Evolutionary conservation across 1,284 basidiomycete species (phyloP).

Genomic region (Puccinia coronata): DNA sequence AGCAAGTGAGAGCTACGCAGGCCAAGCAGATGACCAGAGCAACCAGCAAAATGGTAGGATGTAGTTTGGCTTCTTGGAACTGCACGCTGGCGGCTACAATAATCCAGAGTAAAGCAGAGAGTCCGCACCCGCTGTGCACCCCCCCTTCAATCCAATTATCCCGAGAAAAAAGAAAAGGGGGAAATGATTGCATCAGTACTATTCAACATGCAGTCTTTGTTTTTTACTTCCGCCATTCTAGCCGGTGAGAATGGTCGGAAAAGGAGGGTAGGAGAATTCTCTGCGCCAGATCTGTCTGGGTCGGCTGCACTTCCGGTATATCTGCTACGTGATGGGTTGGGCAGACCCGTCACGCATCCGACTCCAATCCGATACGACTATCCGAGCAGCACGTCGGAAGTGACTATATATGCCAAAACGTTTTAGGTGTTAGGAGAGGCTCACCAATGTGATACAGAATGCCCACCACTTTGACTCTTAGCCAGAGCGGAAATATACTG

Average conservation of each 20-base stretch:
- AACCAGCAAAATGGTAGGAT: background rate
- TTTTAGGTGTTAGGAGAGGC: background rate
- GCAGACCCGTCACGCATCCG: no score
- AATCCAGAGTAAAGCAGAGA: conserved; percentile 39
- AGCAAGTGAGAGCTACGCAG: conserved; percentile 9
- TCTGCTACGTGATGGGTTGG: no score
- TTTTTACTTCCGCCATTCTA: no score
- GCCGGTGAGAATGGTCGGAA: background rate
- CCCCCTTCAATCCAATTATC: no score
- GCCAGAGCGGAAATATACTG: conserved; percentile 1
- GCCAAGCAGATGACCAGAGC: background rate
- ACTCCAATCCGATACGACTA: no score
- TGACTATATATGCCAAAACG: no score
- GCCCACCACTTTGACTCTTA: conserved; percentile 30
- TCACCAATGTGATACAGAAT: conserved; percentile 46
- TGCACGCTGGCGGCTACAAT: background rate
- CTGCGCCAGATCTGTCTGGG: background rate
- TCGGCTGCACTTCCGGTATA: no score
- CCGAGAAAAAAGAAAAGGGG: no score
- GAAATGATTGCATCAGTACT: no score
- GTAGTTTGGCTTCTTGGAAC: background rate
- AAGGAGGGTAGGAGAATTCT: background rate
- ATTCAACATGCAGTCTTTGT: no score
- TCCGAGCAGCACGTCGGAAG: no score
- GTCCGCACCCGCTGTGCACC: conserved; percentile 47